These are phyloP conservation scores for Suillus subluteus DNA, from an alignment of 768 basidiomycete genomes.

Conservation along the genomic window DNA sequence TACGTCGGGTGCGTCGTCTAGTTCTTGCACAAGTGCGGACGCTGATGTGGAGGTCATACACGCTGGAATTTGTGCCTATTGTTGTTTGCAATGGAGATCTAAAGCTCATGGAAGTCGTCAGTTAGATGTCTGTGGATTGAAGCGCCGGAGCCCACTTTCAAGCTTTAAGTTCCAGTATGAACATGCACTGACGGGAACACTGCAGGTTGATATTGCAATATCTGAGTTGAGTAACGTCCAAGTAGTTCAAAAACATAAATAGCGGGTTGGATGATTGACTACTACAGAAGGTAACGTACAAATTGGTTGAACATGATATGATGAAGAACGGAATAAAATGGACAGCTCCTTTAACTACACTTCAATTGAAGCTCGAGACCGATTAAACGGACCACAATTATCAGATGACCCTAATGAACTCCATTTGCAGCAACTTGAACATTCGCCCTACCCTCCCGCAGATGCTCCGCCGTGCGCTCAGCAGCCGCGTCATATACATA, in stretches of 20 bases:
- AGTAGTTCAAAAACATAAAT: conserved; percentile 10
- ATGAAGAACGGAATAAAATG: conserved; percentile 5
- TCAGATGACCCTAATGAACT: conserved; percentile 42
- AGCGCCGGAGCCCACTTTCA: background rate
- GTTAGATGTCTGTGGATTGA: background rate
- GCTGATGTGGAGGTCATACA: conserved; percentile 31
- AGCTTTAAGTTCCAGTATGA: background rate
- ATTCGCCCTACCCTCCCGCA: conserved; percentile 43
- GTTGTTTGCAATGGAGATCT: background rate
- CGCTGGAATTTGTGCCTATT: background rate
- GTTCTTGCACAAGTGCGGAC: conserved; percentile 51
- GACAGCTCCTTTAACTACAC: background rate
- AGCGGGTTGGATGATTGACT: conserved; percentile 10
- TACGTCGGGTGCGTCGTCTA: conserved; percentile 64
- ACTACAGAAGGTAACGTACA: conserved; percentile 16
- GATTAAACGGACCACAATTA: conserved; percentile 8
- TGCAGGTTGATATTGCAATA: background rate
- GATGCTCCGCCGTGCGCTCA: conserved; percentile 69
- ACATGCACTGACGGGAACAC: background rate
- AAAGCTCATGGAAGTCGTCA: background rate
- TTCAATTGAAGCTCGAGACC: conserved; percentile 2
- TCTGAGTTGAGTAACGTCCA: background rate
- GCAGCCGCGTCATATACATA: conserved; percentile 95
- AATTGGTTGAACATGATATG: conserved; percentile 3
- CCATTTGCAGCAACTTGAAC: conserved; percentile 42